Evolutionary conservation across 192 early-diverging fungal species (phyloP).

Genomic region (Coemansia sp.): DNA sequence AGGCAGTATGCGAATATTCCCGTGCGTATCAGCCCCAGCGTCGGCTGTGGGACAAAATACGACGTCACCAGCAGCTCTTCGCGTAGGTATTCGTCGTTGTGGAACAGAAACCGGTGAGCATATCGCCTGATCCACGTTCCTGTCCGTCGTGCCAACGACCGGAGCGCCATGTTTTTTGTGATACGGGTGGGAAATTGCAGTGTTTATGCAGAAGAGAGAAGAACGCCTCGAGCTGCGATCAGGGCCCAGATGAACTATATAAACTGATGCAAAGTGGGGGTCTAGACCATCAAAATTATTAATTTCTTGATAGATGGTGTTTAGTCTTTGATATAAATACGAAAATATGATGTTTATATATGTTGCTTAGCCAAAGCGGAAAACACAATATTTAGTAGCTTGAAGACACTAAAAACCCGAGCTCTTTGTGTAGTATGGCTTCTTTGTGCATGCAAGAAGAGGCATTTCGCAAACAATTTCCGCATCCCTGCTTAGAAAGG

Average conservation of each 20-base stretch:
- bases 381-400: background rate
- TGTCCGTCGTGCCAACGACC: background rate
- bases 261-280: no score
- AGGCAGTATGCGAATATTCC: conserved; percentile 33
- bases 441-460: no score
- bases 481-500: no score
- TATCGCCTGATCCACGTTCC: conserved; percentile 2
- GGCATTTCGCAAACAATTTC: no score
- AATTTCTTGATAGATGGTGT: no score
- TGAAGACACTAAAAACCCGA: background rate
- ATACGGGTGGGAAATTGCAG: background rate
- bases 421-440: no score
- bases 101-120: conserved; percentile 26
- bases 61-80: conserved; percentile 36
- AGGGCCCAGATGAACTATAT: no score
- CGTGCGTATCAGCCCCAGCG: conserved; percentile 4
- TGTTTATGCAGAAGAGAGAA: background rate
- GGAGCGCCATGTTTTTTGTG: background rate
- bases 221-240: background rate
- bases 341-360: background rate
- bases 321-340: background rate
- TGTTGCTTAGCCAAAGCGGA: background rate
- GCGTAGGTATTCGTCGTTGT: conserved; percentile 22
- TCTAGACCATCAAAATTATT: no score
- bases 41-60: conserved; percentile 32